phyloP scores from a whole-genome alignment of 108 stramenopile species.

The Conticribra guillardii region DNA sequence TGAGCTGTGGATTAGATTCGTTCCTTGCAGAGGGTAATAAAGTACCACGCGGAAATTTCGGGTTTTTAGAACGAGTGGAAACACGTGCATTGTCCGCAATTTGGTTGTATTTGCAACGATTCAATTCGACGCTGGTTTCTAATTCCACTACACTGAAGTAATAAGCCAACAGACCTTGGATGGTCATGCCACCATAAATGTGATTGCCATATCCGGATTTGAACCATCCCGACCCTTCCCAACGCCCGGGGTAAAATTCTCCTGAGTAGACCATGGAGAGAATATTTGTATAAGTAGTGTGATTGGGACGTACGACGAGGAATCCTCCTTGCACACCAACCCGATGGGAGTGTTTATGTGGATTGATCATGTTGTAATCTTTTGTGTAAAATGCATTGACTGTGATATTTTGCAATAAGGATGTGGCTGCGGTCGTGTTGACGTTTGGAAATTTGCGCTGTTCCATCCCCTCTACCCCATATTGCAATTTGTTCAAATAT shows the following conservation, averaged over 20 bases:
- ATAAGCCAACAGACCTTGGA: constrained; percentile 72
- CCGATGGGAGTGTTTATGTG: constrained; percentile 28
- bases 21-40: constrained; percentile 8
- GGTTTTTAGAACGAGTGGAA: background rate
- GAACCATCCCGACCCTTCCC: constrained; percentile 58
- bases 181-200: constrained; percentile 53
- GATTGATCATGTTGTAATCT: constrained; percentile 65
- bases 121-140: constrained; percentile 56
- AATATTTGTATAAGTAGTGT: constrained; percentile 55
- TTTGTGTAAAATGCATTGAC: constrained; percentile 66
- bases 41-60: constrained; percentile 15
- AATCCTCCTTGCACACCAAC: constrained; percentile 90
- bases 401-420: constrained; percentile 20
- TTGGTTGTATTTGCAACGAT: constrained; percentile 81
- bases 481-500: constrained; percentile 7
- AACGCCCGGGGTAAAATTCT: constrained; percentile 29
- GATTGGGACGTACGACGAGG: constrained; percentile 67
- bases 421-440: background rate
- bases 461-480: background rate
- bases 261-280: constrained; percentile 64
- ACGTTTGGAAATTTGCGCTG: constrained; percentile 7
- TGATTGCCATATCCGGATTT: constrained; percentile 62
- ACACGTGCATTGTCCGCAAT: constrained; percentile 71
- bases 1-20: background rate
- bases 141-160: constrained; percentile 56